Base-by-base conservation (phyloP, 1,284 basidiomycete genomes). In the Phenoliferia sp. region DNA sequence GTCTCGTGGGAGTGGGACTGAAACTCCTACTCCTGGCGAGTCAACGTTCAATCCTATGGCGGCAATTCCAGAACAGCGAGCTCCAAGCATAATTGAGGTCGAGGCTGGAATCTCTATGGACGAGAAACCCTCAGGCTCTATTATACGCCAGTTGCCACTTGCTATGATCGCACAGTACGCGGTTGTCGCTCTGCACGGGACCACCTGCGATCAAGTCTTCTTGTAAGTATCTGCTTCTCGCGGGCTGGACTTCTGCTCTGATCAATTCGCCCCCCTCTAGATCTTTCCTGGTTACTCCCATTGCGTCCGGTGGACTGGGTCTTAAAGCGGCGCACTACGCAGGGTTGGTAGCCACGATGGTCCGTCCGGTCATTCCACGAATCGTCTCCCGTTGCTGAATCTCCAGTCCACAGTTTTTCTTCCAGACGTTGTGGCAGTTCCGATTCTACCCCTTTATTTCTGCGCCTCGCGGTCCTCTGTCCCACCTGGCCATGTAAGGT, bases 31-130 rank as follows among this genome's bases (percentile, higher is more conserved):
- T 0, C 97, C 98, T 79, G 94, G 97, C 79, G 92, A 94, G 80
- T 90, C 90, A 4, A 93, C 94, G 0, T 99, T 98, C 80, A 88
- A 94, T 70, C 92, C 95, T 79, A 93, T 97, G 94, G 92, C 66
- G 10, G 66, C 68, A 1, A 73, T 73, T 12, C 72, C 72, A 26
- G 72, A 73, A 35, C 50, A 39, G 28, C 60, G 72, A 9, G 32
- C 69, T 0, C 57, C 70, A 6, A 71, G 68, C 50, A 63, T 70
- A 5, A 34, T 75, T 62, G 69, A 74, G 33, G 55, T 65, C 9
- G 70, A 69, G 33, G 59, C 62, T 9, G 64, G 62, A 12, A 56
- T 61, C 33, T 63, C 32, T 7, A 60, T 44, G 33, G 69, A 67
- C 29, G 55, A 57, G 35, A 56, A 54, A 17, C 28, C 32, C 12